A percentile compares a stretch with the other conserved stretches of the same genome.
Conservation (phyloP, 352 stramenopile genomes). For the Phytophthora litchii region DNA sequence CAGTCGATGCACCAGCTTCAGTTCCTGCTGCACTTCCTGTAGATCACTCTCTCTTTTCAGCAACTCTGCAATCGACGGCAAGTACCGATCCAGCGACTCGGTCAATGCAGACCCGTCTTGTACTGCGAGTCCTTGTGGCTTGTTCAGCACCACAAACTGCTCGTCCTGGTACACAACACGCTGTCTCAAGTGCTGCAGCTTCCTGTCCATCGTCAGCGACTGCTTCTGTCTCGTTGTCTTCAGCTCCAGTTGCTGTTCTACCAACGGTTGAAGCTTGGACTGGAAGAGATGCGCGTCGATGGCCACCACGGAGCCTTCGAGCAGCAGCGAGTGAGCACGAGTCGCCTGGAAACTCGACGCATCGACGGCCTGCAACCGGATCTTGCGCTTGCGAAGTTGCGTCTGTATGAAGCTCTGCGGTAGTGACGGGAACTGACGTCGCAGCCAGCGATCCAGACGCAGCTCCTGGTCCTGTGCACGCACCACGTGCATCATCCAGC, state of each 20-base stretch:
- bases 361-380: constrained; percentile 40
- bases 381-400: constrained; percentile 72
- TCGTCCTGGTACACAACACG: constrained; percentile 54
- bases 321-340: constrained; percentile 44
- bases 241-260: constrained; percentile 6
- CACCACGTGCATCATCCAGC: constrained; percentile 61
- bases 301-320: constrained; percentile 45
- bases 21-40: constrained; percentile 29
- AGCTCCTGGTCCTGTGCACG: constrained; percentile 55
- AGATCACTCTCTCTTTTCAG: constrained; percentile 11
- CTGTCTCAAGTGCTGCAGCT: constrained; percentile 34
- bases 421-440: constrained; percentile 50
- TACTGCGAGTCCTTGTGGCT: constrained; percentile 70
- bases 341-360: constrained; percentile 4
- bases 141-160: constrained; percentile 74
- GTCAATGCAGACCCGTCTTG: constrained; percentile 55
- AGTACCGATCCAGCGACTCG: constrained; percentile 50
- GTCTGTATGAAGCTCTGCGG: constrained; percentile 68
- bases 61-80: constrained; percentile 42
- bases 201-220: constrained; percentile 4
- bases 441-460: constrained; percentile 73
- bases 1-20: constrained; percentile 68
- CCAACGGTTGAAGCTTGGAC: constrained; percentile 25
- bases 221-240: neutral
- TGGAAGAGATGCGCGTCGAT: constrained; percentile 62